Percentiles rank a stretch among this genome's conserved stretches.
phyloP scores from a whole-genome alignment of 805 yeast genomes.

The Kregervanrija delftensis region DNA sequence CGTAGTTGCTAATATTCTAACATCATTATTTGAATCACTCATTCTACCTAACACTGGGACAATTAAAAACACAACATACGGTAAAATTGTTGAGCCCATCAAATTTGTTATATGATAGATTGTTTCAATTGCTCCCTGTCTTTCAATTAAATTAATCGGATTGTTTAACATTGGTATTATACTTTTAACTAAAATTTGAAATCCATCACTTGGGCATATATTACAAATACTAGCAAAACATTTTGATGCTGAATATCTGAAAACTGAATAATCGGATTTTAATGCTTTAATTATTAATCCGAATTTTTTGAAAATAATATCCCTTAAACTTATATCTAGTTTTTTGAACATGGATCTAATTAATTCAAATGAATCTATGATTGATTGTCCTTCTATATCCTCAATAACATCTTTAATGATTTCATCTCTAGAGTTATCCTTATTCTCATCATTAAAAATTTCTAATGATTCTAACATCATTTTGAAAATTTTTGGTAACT shows the following conservation, averaged over 20 bases:
- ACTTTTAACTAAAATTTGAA: slow-evolving; percentile 71
- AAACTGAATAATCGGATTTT: slow-evolving; percentile 67
- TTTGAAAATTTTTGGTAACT: slow-evolving; percentile 59
- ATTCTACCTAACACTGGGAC: slow-evolving; percentile 96
- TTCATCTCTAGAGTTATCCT: slow-evolving; percentile 2
- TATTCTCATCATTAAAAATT: slow-evolving; percentile 14
- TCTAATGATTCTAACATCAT: slow-evolving; percentile 61
- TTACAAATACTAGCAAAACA: slow-evolving; percentile 77
- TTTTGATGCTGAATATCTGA: slow-evolving; percentile 86
- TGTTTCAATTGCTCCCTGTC: slow-evolving; percentile 94
- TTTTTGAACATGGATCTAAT: slow-evolving; percentile 66
- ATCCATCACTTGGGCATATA: slow-evolving; percentile 59
- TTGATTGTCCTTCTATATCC: slow-evolving; percentile 59
- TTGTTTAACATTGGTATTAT: slow-evolving; percentile 77
- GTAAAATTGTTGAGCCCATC: slow-evolving; percentile 86
- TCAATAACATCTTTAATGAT: slow-evolving; percentile 27
- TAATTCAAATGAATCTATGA: slow-evolving; percentile 83
- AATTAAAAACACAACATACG: slow-evolving; percentile 89
- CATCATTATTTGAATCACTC: slow-evolving; percentile 90
- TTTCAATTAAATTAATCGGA: slow-evolving; percentile 57
- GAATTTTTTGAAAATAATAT: slow-evolving; percentile 45
- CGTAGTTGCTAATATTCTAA: slow-evolving; percentile 87
- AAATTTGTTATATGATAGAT: slow-evolving; percentile 75
- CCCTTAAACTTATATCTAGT: slow-evolving; percentile 41
- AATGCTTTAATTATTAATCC: slow-evolving; percentile 48